These are phyloP conservation scores for Aspergillus heteromorphus DNA, from an alignment of 495 filamentous ascomycete genomes.

Conservation along the genomic window DNA sequence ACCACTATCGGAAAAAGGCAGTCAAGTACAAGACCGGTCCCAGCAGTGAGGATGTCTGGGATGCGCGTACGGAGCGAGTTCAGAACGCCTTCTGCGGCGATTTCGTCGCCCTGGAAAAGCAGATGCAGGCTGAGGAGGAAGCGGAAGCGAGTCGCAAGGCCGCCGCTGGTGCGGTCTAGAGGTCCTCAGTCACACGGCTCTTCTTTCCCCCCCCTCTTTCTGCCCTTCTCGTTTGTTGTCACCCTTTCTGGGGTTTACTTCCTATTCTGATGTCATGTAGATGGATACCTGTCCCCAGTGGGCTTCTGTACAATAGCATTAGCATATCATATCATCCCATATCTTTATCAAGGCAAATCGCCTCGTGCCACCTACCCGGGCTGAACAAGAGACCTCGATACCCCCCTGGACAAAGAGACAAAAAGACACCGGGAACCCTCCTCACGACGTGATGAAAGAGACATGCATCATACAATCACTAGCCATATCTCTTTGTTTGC, in stretches of 20 bases:
- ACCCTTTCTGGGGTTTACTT: background rate
- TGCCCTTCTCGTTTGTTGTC: background rate
- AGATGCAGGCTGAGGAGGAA: conserved; percentile 47
- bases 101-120: conserved; percentile 50
- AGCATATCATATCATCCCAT: background rate
- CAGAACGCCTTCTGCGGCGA: conserved; percentile 52
- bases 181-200: too few species aligned
- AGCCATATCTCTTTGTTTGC: too few species aligned
- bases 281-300: conserved; percentile 7
- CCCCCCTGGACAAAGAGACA: too few species aligned
- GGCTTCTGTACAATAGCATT: conserved; percentile 8
- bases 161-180: background rate
- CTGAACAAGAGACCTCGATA: too few species aligned
- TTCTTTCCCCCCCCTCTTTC: background rate
- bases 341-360: too few species aligned
- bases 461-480: too few species aligned
- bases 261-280: background rate
- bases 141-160: conserved; percentile 5
- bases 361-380: too few species aligned
- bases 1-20: conserved; percentile 67
- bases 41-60: conserved; percentile 95
- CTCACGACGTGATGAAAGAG: too few species aligned
- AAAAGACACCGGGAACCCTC: too few species aligned
- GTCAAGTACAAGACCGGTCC: conserved; percentile 64
- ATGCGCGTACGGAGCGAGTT: conserved; percentile 51